Percentiles rank a stretch among this genome's conserved stretches.
Evolutionary conservation across 75 land plant genomes (phyloP).

Genomic region (Larix kaempferi): DNA sequence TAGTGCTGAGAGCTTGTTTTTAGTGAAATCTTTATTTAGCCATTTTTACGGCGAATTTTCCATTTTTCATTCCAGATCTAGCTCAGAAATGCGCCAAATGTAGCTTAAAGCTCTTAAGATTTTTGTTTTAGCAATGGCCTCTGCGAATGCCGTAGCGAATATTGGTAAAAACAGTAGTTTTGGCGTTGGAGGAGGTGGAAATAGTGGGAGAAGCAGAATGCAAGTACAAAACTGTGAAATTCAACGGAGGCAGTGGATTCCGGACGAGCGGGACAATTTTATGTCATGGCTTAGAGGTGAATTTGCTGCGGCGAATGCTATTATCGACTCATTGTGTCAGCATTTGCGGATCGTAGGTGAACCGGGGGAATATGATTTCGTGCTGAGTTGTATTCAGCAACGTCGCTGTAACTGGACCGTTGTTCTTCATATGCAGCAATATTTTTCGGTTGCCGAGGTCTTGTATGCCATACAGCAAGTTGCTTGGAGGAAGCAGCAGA

Average conservation of each 20-base stretch:
- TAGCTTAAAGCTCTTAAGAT: background rate
- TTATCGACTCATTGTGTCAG: constrained; percentile 67
- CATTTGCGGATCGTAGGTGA: constrained; percentile 52
- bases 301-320: constrained; percentile 89
- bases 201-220: constrained; percentile 4
- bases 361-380: constrained; percentile 66
- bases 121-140: constrained; percentile 33
- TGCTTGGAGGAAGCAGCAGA: constrained; percentile 36
- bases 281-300: constrained; percentile 70
- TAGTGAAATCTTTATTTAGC: background rate
- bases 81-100: background rate
- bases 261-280: constrained; percentile 72
- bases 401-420: constrained; percentile 66
- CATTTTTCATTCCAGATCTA: background rate
- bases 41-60: background rate
- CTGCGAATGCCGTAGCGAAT: constrained; percentile 24
- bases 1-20: background rate
- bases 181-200: constrained; percentile 15
- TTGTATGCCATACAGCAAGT: constrained; percentile 60
- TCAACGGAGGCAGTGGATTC: constrained; percentile 28
- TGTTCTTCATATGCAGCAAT: constrained; percentile 82
- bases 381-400: constrained; percentile 50
- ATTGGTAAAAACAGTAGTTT: constrained; percentile 3
- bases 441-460: constrained; percentile 65
- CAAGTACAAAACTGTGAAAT: constrained; percentile 7